These are phyloP conservation scores for Cryptococcus sp. DNA, from an alignment of 1,284 basidiomycete genomes.

Conservation along the genomic window DNA sequence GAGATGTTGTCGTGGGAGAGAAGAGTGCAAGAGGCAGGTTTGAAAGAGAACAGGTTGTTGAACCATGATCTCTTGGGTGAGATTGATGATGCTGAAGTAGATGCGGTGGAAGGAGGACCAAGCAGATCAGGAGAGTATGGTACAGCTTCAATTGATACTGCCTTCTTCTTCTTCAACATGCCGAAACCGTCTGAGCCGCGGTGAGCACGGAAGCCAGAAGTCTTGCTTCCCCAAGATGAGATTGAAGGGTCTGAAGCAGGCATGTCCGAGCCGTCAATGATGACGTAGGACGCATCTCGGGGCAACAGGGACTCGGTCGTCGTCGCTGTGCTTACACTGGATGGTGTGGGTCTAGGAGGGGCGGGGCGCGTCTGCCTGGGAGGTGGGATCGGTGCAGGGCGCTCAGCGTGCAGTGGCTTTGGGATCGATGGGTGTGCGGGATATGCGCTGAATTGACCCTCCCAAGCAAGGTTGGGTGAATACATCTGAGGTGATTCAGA, in stretches of 20 bases:
- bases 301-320: constrained; percentile 33
- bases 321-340: constrained; percentile 54
- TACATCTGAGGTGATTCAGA: constrained; percentile 28
- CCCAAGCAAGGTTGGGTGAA: constrained; percentile 14
- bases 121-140: constrained; percentile 32
- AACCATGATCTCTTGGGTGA: constrained; percentile 76
- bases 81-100: constrained; percentile 9
- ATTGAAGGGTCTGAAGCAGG: constrained; percentile 23
- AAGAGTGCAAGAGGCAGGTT: constrained; percentile 62
- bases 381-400: constrained; percentile 28
- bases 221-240: constrained; percentile 36
- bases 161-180: constrained; percentile 49
- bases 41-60: constrained; percentile 83
- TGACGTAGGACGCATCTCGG: constrained; percentile 48
- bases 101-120: constrained; percentile 28
- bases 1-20: constrained; percentile 46
- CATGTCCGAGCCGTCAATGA: constrained; percentile 41
- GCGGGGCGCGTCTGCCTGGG: constrained; percentile 20
- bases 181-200: constrained; percentile 45
- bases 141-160: constrained; percentile 28
- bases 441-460: constrained; percentile 8
- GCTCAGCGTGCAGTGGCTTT: constrained; percentile 21
- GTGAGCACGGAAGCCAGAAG: constrained; percentile 28
- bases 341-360: constrained; percentile 1
- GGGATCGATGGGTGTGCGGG: constrained; percentile 3